These are phyloP conservation scores for Onygena corvina DNA, from an alignment of 2,329 filamentous ascomycete species.

Conservation along the genomic window DNA sequence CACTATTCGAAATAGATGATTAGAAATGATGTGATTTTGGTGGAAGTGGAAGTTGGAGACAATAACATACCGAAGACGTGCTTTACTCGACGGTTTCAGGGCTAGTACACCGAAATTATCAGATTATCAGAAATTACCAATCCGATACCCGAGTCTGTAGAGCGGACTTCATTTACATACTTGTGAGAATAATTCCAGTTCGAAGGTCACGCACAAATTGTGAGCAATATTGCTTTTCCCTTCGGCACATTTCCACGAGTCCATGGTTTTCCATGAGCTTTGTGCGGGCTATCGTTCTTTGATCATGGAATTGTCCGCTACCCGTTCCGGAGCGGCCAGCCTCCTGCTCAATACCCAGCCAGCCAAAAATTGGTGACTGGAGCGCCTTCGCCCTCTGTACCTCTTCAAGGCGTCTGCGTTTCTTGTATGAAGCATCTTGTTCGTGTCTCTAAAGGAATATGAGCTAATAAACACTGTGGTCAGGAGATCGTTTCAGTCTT, in stretches of 20 bases:
- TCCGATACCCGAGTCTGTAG: background rate
- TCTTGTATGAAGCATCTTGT: conserved; percentile 18
- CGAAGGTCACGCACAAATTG: conserved; percentile 24
- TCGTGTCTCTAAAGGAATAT: conserved; percentile 21
- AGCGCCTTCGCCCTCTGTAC: conserved; percentile 24
- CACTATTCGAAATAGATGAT: background rate
- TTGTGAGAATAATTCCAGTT: conserved; percentile 28
- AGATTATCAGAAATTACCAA: background rate
- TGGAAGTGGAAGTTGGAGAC: background rate
- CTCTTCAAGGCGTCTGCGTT: conserved; percentile 24
- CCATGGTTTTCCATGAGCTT: conserved; percentile 24
- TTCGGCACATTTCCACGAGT: conserved; percentile 23
- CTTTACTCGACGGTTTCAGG: conserved; percentile 3
- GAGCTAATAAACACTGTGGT: background rate
- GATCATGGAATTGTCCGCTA: conserved; percentile 19
- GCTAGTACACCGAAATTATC: background rate
- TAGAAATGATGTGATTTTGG: background rate
- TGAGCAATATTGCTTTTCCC: background rate
- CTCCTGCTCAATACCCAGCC: conserved; percentile 21
- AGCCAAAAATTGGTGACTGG: conserved; percentile 21
- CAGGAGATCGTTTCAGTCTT: background rate
- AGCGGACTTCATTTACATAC: conserved; percentile 19
- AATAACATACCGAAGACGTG: conserved; percentile 10
- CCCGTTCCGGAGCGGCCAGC: conserved; percentile 18
- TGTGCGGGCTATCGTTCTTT: conserved; percentile 23